phyloP scores from a whole-genome alignment of 2,329 filamentous ascomycete species.

The Fusarium pilosicola region DNA sequence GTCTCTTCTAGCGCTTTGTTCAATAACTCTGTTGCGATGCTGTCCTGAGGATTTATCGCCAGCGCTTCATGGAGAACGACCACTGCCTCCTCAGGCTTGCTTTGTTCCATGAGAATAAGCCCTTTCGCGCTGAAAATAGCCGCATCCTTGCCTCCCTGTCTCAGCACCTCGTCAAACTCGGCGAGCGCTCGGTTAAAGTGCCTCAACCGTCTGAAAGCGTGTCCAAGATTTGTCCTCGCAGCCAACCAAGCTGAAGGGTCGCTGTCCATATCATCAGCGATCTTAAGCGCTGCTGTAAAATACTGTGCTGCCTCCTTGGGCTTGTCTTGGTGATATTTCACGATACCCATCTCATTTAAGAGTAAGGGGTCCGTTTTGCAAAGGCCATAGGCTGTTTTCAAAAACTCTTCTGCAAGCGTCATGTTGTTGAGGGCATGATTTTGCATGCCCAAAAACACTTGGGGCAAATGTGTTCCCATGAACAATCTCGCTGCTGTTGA shows the following conservation, averaged over 20 bases:
- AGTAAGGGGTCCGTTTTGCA: slow-evolving; percentile 89
- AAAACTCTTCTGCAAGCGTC: slow-evolving; percentile 91
- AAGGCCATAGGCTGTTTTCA: slow-evolving; percentile 85
- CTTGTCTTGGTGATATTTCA: slow-evolving; percentile 91
- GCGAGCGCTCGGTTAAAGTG: slow-evolving; percentile 76
- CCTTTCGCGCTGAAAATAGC: slow-evolving; percentile 85
- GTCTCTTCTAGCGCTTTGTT: slow-evolving; percentile 76
- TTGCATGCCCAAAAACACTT: slow-evolving; percentile 98
- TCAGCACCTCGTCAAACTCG: slow-evolving; percentile 87
- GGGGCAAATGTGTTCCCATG: slow-evolving; percentile 95
- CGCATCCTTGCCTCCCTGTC: slow-evolving; percentile 82
- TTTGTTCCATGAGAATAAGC: slow-evolving; percentile 82
- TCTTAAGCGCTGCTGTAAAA: slow-evolving; percentile 79
- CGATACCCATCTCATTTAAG: slow-evolving; percentile 94
- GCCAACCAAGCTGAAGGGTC: slow-evolving; percentile 85
- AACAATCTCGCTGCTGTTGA: slow-evolving; percentile 94
- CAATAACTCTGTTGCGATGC: slow-evolving; percentile 81
- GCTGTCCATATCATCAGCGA: slow-evolving; percentile 83
- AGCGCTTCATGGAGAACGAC: slow-evolving; percentile 85
- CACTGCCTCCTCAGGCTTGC: slow-evolving; percentile 79
- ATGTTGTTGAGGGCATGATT: slow-evolving; percentile 97
- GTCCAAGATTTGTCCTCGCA: slow-evolving; percentile 87
- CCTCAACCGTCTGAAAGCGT: slow-evolving; percentile 80
- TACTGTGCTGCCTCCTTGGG: slow-evolving; percentile 78
- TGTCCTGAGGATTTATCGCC: slow-evolving; percentile 80